These are phyloP conservation scores for Jamesozyma gamospora DNA, from an alignment of 805 yeast genomes.

Conservation along the genomic window DNA sequence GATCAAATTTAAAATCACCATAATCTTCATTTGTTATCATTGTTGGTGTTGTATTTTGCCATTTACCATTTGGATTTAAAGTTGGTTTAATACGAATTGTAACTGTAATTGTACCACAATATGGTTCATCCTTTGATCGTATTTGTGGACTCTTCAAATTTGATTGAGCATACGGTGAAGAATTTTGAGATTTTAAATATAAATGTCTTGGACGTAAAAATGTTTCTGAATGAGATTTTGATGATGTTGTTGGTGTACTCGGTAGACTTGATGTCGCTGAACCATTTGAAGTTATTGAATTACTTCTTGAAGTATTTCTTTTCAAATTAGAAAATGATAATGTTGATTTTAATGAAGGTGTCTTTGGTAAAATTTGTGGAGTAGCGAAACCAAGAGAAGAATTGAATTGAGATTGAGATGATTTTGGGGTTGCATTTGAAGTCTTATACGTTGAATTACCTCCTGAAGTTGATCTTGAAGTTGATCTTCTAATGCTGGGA, in stretches of 20 bases:
- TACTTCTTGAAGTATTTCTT: constrained; percentile 3
- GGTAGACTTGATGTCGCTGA: constrained; percentile 3
- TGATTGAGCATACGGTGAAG: background rate
- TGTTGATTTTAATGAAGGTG: constrained; percentile 15
- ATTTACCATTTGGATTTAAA: constrained; percentile 38
- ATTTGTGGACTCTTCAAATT: background rate
- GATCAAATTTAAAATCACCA: constrained; percentile 66
- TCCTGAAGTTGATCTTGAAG: constrained; percentile 5
- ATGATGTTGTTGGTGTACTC: constrained; percentile 3
- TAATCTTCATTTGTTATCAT: constrained; percentile 45
- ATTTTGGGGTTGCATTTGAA: background rate
- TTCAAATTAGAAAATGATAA: constrained; percentile 12
- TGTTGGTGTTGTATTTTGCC: constrained; percentile 8
- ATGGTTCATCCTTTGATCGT: constrained; percentile 20
- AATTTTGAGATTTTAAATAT: background rate
- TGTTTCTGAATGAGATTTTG: constrained; percentile 4
- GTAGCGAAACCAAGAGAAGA: background rate
- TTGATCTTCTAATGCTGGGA: constrained; percentile 15
- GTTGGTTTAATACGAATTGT: constrained; percentile 68
- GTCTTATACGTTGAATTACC: background rate
- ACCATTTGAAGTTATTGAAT: constrained; percentile 1
- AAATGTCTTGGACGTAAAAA: constrained; percentile 3
- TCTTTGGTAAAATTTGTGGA: constrained; percentile 8
- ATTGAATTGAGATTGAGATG: constrained; percentile 1
- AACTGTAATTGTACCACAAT: constrained; percentile 66